Conservation (phyloP, 805 yeast genomes). For the Ogataea polymorpha region DNA sequence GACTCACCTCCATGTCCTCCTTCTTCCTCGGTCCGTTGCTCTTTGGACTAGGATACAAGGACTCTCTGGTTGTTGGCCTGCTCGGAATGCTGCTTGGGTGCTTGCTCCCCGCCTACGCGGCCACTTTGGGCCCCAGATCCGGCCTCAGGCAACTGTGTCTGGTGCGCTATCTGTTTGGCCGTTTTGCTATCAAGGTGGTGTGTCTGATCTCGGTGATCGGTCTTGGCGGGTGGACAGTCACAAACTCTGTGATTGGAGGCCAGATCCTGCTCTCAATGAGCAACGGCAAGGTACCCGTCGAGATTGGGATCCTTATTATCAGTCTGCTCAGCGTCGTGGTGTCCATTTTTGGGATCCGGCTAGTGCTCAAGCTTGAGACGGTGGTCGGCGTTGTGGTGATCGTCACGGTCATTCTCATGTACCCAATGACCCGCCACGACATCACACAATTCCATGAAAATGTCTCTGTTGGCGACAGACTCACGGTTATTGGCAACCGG, state of each 20-base stretch:
- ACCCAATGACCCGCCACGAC: slow-evolving; percentile 51
- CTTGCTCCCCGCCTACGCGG: slow-evolving; percentile 74
- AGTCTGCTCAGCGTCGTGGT: slow-evolving; percentile 60
- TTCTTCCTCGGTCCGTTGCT: slow-evolving; percentile 72
- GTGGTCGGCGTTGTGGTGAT: slow-evolving; percentile 66
- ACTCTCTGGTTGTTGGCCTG: slow-evolving; percentile 60
- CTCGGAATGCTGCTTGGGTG: slow-evolving; percentile 69
- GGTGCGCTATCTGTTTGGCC: slow-evolving; percentile 77
- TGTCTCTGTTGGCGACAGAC: slow-evolving; percentile 35
- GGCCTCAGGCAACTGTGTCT: slow-evolving; percentile 89
- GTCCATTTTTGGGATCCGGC: slow-evolving; percentile 76
- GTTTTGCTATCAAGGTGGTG: slow-evolving; percentile 78
- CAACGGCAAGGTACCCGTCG: slow-evolving; percentile 61
- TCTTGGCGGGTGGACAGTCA: slow-evolving; percentile 89
- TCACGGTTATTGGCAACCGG: slow-evolving; percentile 62
- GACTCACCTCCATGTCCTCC: slow-evolving; percentile 86
- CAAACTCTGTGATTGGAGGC: slow-evolving; percentile 87
- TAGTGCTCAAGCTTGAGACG: slow-evolving; percentile 65
- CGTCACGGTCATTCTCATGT: slow-evolving; percentile 63
- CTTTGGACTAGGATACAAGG: slow-evolving; percentile 65
- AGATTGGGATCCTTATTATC: slow-evolving; percentile 73
- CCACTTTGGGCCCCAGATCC: slow-evolving; percentile 85
- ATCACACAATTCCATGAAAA: slow-evolving; percentile 37
- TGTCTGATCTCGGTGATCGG: slow-evolving; percentile 72
- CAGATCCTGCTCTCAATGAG: slow-evolving; percentile 70